Base-by-base conservation (phyloP, 2,329 filamentous ascomycete species). In the Apiospora malaysiana region DNA sequence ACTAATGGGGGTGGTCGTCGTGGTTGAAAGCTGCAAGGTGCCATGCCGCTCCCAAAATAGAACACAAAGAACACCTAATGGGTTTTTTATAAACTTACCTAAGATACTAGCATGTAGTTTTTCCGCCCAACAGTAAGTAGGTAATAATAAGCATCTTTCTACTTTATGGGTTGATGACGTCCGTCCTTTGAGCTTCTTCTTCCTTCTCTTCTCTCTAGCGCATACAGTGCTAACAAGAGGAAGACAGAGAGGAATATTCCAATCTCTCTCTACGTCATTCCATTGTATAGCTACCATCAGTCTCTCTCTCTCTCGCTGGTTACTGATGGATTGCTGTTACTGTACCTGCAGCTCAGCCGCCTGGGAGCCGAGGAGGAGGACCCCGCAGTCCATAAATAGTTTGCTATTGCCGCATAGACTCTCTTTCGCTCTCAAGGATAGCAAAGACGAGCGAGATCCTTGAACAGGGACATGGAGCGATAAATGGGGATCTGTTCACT, bases 21-120 rank as follows among this genome's bases (percentile, higher is more conserved):
- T 27, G 49, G 32, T 6, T 32, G 16, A 32, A 59, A 32, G 32
- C 32, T 59, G 51, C 51, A 37, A 63, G 56, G 56, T 63, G 56
- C 56, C 56, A 32, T 40, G 56, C 56, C 56, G 56, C 56, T 40
- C 56, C 56, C 18, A 63, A 63, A 63, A 63, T 63, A 63, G 56
- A 63, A 63, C 56, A 63, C 56, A 63, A 63, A 63, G 49, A 56
- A 56, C 49, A 56, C 49, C 56, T 63, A 40, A 37, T 59, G 32
- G 47, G 9, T 12, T 23, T 49, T 49, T 45, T 45, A 45, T 45
- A 45, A 9, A 45, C 27, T 59, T 59, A 37, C 32, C 51, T 59
- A 51, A 27, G 16, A 8, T 56, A 56, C 12, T 63, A 63, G 27
- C 3, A 14, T 2, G 18, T 40, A 21, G 0, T n/a, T n/a, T 37